Percentiles rank a stretch among this genome's conserved stretches.
Conservation (phyloP, 2,329 filamentous ascomycete genomes). For the Aspergillus terreus region DNA sequence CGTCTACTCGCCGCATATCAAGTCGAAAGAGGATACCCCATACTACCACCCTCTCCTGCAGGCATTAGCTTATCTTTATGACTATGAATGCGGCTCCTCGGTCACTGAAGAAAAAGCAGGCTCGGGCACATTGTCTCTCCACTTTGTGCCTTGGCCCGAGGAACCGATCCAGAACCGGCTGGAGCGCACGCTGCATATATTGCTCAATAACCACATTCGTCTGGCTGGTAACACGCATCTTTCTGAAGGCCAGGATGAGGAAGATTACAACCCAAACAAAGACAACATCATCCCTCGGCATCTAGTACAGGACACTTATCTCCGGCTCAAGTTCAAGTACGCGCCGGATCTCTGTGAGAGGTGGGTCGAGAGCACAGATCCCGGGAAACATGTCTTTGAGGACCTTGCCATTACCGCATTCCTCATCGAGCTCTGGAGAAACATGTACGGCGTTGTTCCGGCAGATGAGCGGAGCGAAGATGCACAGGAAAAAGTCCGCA, state of each 20-base stretch:
- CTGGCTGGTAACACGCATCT: slow-evolving; percentile 25
- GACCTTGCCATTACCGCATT: slow-evolving; percentile 89
- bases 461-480: slow-evolving; percentile 13
- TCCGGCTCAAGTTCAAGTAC: slow-evolving; percentile 73
- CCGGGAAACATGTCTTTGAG: slow-evolving; percentile 90
- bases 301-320: slow-evolving; percentile 76
- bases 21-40: slow-evolving; percentile 61
- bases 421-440: slow-evolving; percentile 82
- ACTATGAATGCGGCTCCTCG: slow-evolving; percentile 23
- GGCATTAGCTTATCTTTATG: slow-evolving; percentile 72
- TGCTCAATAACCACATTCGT: slow-evolving; percentile 36
- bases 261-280: slow-evolving; percentile 77
- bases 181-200: slow-evolving; percentile 35
- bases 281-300: slow-evolving; percentile 76
- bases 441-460: slow-evolving; percentile 63
- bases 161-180: slow-evolving; percentile 36
- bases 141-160: slow-evolving; percentile 47
- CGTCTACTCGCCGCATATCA: slow-evolving; percentile 73
- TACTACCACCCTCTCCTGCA: slow-evolving; percentile 83
- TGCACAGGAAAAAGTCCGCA: slow-evolving; percentile 16
- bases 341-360: slow-evolving; percentile 64
- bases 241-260: slow-evolving; percentile 33
- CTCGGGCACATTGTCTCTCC: slow-evolving; percentile 46
- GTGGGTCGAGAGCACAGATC: slow-evolving; percentile 87
- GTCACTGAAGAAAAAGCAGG: slow-evolving; percentile 23